These are phyloP conservation scores for Neohortaea acidophila DNA, from an alignment of 495 filamentous ascomycete genomes.

Conservation along the genomic window DNA sequence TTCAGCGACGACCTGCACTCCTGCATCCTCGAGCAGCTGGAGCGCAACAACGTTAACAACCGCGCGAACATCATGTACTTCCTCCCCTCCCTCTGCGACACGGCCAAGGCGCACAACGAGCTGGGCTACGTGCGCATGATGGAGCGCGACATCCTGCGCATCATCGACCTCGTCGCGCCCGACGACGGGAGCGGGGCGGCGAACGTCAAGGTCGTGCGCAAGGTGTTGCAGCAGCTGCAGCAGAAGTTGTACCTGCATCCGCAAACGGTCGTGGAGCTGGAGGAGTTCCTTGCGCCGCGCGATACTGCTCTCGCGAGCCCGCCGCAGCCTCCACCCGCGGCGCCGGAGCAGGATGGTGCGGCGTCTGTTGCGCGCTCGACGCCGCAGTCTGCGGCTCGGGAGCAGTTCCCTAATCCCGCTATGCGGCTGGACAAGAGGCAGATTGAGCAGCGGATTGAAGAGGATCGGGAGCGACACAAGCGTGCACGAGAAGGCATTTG, in stretches of 20 bases:
- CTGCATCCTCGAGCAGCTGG: constrained; percentile 90
- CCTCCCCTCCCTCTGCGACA: constrained; percentile 84
- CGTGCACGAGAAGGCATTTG: constrained; percentile 76
- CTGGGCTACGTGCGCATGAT: constrained; percentile 69
- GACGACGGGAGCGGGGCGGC: constrained; percentile 79
- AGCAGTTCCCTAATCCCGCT: constrained; percentile 19
- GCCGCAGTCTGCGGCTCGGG: constrained; percentile 9
- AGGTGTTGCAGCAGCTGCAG: constrained; percentile 50
- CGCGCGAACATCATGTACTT: constrained; percentile 99
- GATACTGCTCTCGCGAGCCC: constrained; percentile 27
- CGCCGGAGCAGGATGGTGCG: neutral
- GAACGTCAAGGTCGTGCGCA: constrained; percentile 83
- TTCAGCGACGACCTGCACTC: constrained; percentile 93
- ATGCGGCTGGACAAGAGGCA: constrained; percentile 61
- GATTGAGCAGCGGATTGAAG: constrained; percentile 90
- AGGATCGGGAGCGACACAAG: constrained; percentile 92
- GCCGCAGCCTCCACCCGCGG: neutral
- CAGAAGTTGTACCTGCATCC: constrained; percentile 49
- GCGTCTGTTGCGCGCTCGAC: constrained; percentile 1
- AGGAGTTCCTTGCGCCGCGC: constrained; percentile 61
- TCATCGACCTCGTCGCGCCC: constrained; percentile 80
- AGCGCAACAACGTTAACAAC: constrained; percentile 89
- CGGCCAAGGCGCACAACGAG: constrained; percentile 48
- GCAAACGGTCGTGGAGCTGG: constrained; percentile 59
- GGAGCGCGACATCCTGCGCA: constrained; percentile 72